Evolutionary conservation across 2,329 filamentous ascomycete species (phyloP).

Genomic region (Neopestalotiopsis rosae): DNA sequence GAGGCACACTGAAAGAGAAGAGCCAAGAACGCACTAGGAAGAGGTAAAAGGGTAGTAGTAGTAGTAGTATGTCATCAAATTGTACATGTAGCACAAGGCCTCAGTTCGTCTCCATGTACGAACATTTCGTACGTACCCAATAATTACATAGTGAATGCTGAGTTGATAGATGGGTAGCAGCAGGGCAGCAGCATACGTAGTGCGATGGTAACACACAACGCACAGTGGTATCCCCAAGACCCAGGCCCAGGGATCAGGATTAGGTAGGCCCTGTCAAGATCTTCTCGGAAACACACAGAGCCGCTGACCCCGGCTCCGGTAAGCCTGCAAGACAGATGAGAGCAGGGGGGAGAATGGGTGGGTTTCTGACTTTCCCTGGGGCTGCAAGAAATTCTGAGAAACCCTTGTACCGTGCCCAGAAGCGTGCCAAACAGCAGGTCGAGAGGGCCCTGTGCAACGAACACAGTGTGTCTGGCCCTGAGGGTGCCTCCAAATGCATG

Average conservation of each 20-base stretch:
- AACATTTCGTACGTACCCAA: too few relatives aligned
- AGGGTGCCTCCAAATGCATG: too few relatives aligned
- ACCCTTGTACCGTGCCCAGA: not conserved
- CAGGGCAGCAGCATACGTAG: not conserved
- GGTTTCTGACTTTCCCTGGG: not conserved
- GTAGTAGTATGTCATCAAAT: not conserved
- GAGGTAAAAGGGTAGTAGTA: not conserved
- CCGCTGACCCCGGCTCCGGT: slow-evolving; percentile 12
- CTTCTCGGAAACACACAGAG: slow-evolving; percentile 20
- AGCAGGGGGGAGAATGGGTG: not conserved
- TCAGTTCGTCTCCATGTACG: too few relatives aligned
- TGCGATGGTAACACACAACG: too few relatives aligned
- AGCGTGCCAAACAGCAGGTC: too few relatives aligned
- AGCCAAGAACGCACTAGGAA: not conserved
- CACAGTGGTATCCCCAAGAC: not conserved
- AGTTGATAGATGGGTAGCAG: too few relatives aligned
- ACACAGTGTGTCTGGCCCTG: too few relatives aligned
- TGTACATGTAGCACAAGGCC: too few relatives aligned
- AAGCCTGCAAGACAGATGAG: not conserved
- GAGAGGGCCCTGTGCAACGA: too few relatives aligned
- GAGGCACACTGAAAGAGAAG: not conserved
- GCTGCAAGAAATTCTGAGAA: not conserved
- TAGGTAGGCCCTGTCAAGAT: slow-evolving; percentile 15
- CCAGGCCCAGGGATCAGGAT: not conserved
- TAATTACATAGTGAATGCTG: too few relatives aligned